These are phyloP conservation scores for Aureobasidium vineae DNA, from an alignment of 2,329 filamentous ascomycete species.

Conservation along the genomic window DNA sequence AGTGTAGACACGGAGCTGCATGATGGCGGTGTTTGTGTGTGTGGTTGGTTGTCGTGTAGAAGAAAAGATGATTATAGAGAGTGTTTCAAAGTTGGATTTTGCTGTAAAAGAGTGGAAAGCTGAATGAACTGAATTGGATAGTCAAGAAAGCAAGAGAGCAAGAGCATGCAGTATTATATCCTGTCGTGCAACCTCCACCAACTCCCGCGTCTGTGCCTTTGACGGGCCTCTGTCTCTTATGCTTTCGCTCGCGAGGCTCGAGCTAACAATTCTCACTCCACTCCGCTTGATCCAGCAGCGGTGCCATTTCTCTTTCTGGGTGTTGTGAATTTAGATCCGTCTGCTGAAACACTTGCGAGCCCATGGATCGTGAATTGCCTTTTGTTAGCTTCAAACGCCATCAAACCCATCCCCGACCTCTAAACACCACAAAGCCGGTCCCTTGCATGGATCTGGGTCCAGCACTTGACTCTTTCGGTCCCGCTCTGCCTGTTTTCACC, in stretches of 20 bases:
- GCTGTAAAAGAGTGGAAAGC: not conserved
- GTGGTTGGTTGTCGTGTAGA: not conserved
- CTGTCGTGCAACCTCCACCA: slow-evolving; percentile 13
- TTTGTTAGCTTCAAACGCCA: slow-evolving; percentile 4
- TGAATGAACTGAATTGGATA: not conserved
- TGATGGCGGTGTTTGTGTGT: slow-evolving; percentile 20
- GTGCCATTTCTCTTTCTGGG: not conserved
- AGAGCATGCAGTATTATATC: slow-evolving; percentile 2
- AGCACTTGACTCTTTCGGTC: not conserved
- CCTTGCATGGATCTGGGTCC: not conserved
- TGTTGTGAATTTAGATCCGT: slow-evolving; percentile 2
- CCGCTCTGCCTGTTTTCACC: not conserved
- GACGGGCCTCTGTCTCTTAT: not conserved
- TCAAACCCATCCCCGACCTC: not conserved
- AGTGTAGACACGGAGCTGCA: slow-evolving; percentile 24
- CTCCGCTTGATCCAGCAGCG: not conserved
- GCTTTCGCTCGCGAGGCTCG: not conserved
- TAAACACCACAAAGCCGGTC: not conserved
- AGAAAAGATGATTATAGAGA: not conserved
- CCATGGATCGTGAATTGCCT: not conserved
- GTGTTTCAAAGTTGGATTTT: not conserved
- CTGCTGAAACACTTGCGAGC: not conserved
- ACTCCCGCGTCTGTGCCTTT: slow-evolving; percentile 8
- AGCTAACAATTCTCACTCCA: not conserved
- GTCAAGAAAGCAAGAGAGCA: not conserved